Evolutionary conservation across 371 early-diverging fungal species (phyloP), one percentile per base, ranked within the genome.

Genomic region (Capniomyces stellatus): DNA sequence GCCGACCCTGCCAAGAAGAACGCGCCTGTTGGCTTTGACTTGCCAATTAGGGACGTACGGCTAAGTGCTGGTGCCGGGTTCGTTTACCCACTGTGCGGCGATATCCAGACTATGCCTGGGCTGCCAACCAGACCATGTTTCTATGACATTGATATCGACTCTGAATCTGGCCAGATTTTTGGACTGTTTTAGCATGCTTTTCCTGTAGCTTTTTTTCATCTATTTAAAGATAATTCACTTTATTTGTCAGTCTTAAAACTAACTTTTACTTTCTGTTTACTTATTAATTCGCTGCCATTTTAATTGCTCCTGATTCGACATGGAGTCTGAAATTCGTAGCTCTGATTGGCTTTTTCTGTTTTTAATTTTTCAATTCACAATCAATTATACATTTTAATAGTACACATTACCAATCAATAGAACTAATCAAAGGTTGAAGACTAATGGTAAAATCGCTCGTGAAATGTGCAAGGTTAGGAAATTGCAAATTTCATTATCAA

Each of bases 101-200:
- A 84, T 40, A 94, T 96, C 91, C 88, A 85, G 61, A 96, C 96
- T 28, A 91, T 96, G 86, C 96, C 96, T n/a, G 96, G 96, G 28
- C 72, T 95, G 30, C 89, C 93, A 35, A 95, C 94, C 2, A 83
- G 94, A 31, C 96, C 94, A 21, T 89, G 90, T 64, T 95, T 91
- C 78, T 93, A 78, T 67, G 96, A 95, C 69, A 87, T 95, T 46
- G 96, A 93, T 65, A 63, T 95, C 25, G 92, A 92, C 62, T 62
- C 72, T 3, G 87, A 91, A 29, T 77, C 86, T 27, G 92, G 89
- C 19, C 71, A 79, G 19, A 84, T 92, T 39, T 53, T 71, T 22
- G 94, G 96, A 0, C 74, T 95, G 43, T 92, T 95, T 62, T 95
- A 81, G 15, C n/a, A n/a, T n/a, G n/a, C n/a, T n/a, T n/a, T n/a